Base-by-base conservation (phyloP, 768 basidiomycete species). In the Trametes villosa region DNA sequence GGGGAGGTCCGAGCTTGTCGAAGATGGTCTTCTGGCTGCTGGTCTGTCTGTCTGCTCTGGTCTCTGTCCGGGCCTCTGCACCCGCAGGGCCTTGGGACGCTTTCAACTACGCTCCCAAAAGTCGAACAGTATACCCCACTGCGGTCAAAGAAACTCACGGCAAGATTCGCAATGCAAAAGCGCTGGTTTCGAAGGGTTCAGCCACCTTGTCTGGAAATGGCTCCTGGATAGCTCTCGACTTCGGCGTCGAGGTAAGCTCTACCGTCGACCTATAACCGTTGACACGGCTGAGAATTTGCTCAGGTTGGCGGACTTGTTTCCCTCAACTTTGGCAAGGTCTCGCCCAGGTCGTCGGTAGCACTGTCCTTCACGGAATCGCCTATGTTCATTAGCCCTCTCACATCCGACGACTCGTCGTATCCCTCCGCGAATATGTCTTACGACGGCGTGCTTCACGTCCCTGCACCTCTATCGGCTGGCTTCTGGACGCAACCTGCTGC, bases 351-450 rank as follows among this genome's bases (percentile, higher is more conserved):
- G 0, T 63, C 77, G 0, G 68, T 84, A 11, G 77, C 82, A 0
- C 77, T 86, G 33, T 80, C 84, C 0, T 86, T 85, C 75, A 83
- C 83, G 1, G 84, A 86, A 62, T 86, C 84, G 0, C 80, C 84
- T 0, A 50, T 73, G 38, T 85, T 84, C 74, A 84, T 86, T 31
- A 76, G 81, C 18, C 81, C 83, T 1, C 70, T 72, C 3, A 77
- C 78, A 1, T 84, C 84, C 0, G 84, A 85, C 60, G 84, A 85
- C 67, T 75, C 75, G 1, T 60, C 72, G 5, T 68, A 67, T 33
- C 67, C 72, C 1, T 61, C 73, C 3, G 63, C 68, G 7, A 83
- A 82, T 7, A 79, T 77, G 12, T 79, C 75, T 44, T 81, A 83
- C 29, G 78, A 79, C 53, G 74, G 74, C 15, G 78, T 83, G 4